These are phyloP conservation scores for Bipolaris gigantea DNA, from an alignment of 2,329 filamentous ascomycete species.

Conservation along the genomic window DNA sequence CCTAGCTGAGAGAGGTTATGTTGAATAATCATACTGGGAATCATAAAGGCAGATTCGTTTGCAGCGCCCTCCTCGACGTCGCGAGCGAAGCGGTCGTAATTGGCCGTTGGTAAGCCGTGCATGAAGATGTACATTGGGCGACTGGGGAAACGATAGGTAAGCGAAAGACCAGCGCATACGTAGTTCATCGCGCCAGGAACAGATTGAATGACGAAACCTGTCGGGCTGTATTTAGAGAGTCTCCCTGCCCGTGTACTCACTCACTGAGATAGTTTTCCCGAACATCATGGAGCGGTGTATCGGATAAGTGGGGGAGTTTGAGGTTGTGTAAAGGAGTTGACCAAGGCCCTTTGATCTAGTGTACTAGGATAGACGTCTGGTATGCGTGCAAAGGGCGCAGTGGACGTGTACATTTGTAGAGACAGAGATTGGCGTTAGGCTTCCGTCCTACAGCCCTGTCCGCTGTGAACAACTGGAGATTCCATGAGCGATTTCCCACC, in stretches of 20 bases:
- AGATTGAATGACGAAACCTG: slow-evolving; percentile 9
- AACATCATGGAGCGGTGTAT: not conserved
- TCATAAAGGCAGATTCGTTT: slow-evolving; percentile 6
- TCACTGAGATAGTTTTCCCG: not conserved
- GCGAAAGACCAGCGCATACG: slow-evolving; percentile 13
- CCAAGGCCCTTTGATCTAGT: not conserved
- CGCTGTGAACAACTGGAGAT: slow-evolving; percentile 2
- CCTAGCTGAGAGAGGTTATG: slow-evolving; percentile 6
- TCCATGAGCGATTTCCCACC: not conserved
- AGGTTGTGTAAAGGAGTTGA: not conserved
- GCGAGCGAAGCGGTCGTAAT: not conserved
- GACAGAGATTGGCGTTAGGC: not conserved
- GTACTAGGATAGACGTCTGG: not conserved
- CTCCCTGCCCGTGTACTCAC: not conserved
- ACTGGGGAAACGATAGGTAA: slow-evolving; percentile 23
- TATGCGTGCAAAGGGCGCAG: not conserved
- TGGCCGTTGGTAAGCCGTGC: slow-evolving; percentile 8
- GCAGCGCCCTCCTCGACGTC: not conserved
- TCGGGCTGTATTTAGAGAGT: not conserved
- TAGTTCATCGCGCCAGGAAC: not conserved
- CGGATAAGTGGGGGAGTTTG: not conserved
- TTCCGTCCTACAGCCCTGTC: not conserved
- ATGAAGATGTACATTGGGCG: slow-evolving; percentile 23
- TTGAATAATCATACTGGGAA: slow-evolving; percentile 16
- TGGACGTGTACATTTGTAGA: not conserved